Conservation (phyloP, 2,329 filamentous ascomycete genomes). For the Colletotrichum tropicicola region DNA sequence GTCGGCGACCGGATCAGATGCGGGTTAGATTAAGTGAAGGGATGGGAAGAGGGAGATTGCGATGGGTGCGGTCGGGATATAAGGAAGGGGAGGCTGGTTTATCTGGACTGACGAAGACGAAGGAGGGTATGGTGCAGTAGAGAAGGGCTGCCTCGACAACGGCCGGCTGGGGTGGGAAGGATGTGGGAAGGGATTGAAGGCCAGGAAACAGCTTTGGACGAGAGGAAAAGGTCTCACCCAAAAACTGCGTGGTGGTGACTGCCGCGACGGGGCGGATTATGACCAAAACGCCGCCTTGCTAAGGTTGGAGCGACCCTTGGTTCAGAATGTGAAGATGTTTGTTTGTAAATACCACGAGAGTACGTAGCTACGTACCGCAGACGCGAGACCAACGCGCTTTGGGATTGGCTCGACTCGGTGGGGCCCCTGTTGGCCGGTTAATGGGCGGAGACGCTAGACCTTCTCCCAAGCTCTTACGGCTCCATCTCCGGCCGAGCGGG, state of each 20-base stretch:
- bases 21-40: constrained; percentile 15
- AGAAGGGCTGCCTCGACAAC: constrained; percentile 27
- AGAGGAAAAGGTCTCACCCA: constrained; percentile 15
- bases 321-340: constrained; percentile 22
- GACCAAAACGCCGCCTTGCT: constrained; percentile 26
- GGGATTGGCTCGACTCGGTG: neutral
- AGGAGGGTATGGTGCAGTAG: neutral
- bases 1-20: neutral
- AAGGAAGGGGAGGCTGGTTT: constrained; percentile 22
- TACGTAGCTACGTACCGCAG: constrained; percentile 14
- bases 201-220: constrained; percentile 14
- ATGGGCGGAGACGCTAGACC: constrained; percentile 16
- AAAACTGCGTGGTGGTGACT: constrained; percentile 20
- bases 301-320: constrained; percentile 12
- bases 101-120: constrained; percentile 11
- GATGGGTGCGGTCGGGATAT: constrained; percentile 1
- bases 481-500: no score
- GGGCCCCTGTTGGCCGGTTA: constrained; percentile 19
- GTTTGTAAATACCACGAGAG: constrained; percentile 26
- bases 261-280: constrained; percentile 20
- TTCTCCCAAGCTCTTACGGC: no score
- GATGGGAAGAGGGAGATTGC: constrained; percentile 25
- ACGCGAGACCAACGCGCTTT: constrained; percentile 19
- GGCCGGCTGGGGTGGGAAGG: constrained; percentile 2
- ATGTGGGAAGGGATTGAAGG: constrained; percentile 10